Evolutionary conservation across 1,284 basidiomycete genomes (phyloP), one percentile per base, ranked within the genome.

Genomic region (Ustanciosporium gigantosporum): DNA sequence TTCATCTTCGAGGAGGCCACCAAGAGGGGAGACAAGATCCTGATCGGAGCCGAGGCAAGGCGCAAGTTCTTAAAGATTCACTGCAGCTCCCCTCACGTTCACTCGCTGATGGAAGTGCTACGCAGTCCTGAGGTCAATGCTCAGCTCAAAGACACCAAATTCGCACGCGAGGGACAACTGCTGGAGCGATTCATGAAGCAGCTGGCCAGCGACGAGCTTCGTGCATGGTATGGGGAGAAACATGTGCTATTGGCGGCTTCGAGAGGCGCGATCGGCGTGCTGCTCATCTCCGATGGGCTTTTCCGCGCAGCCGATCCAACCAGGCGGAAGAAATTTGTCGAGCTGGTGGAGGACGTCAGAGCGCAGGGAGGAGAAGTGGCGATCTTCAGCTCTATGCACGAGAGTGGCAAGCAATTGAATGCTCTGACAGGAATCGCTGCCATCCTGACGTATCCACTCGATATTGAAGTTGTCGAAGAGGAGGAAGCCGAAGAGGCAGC

Each of bases 341-440:
- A 82, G 37, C 82, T 98, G 46, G 91, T 95, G 1, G 94, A 98
- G 78, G 86, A 86, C 31, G 91, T 96, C 15, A 86, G 89, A 60
- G 83, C 86, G 38, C 90, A 89, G 62, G 91, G 92, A 23, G 95
- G 88, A 29, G 91, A 97, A 75, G 91, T 92, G 4, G 82, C 96
- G 36, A 92, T 97, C 65, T 98, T 98, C 79, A 95, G 91, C 6
- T 94, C 90, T 70, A 96, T 98, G 94, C 95, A 99, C 78, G 94
- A 98, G 79, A 91, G 89, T 21, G 95, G 95, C 17, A 64, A 67
- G 19, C 74, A 98, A 79, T 82, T 99, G 22, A 97, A 97, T 78
- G 88, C 93, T 62, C 79, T 98, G 37, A 93, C 92, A 4, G 95
- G 95, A 1, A 87, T 98, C 31, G 94, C 94, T 9, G 94, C 95